Base-by-base conservation (phyloP, 106 monocot genomes). In the Triglochin maritima region DNA sequence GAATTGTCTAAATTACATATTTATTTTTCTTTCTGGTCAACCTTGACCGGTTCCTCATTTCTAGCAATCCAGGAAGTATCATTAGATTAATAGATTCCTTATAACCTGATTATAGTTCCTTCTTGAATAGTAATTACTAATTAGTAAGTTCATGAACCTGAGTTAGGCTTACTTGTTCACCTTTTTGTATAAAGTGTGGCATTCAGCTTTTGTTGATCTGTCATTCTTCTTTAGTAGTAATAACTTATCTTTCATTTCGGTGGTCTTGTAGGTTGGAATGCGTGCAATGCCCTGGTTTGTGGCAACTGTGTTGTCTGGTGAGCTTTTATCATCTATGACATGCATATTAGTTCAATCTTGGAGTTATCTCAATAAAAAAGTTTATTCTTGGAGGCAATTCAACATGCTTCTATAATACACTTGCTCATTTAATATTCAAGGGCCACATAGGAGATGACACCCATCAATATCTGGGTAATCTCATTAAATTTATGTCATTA, bases 261-360 rank as follows among this genome's bases (percentile, higher is more conserved):
- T 64, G 7, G 44, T 44, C 9, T 41, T 74, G 47, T 56, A 95
- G 94, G 94, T 69, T 95, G 94, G 94, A 95, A 95, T 83, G 94
- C 94, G 29, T 95, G 94, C 85, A 85, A 85, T 72, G 94, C 94
- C n/a, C 63, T 95, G 54, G 90, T 90, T 15, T 95, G 94, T 76
- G 94, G 94, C 65, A 95, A 83, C 78, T 87, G 90, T 78, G 87
- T 95, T 56, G 87, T 90, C 44, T 95, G 94, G 94, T 95, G 78
- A 87, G 86, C 14, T 69, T 61, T 48, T 48, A 56, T 17, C 10
- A 57, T 56, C 9, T 69, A 11, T 69, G 56, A 8, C 56, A 9
- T 56, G 3, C 16, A 56, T 69, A 14, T 68, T 55, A 29, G 29
- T 29, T 29, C 29, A 29, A 29, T 29, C 29, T 29, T 29, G 29